Evolutionary conservation across 2,329 filamentous ascomycete genomes (phyloP).

Genomic region (Berkeleyomyces rouxiae): DNA sequence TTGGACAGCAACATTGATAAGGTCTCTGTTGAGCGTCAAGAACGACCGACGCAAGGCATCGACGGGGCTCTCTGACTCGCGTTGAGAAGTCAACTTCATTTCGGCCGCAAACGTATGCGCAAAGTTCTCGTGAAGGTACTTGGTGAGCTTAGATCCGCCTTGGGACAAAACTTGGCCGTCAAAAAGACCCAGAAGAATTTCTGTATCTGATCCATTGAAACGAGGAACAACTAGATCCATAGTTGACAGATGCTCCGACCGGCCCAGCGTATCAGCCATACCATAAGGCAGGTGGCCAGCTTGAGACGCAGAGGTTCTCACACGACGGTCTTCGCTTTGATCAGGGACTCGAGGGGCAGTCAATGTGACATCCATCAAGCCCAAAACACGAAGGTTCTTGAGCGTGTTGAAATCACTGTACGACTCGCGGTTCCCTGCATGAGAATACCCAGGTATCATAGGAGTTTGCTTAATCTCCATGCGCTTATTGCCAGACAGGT

Average conservation of each 20-base stretch:
- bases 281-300: constrained; percentile 86
- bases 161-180: constrained; percentile 81
- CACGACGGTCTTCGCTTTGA: constrained; percentile 84
- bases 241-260: constrained; percentile 85
- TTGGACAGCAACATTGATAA: constrained; percentile 70
- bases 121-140: constrained; percentile 93
- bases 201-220: constrained; percentile 76
- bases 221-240: constrained; percentile 89
- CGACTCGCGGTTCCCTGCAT: background rate
- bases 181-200: constrained; percentile 86
- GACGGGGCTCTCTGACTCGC: constrained; percentile 54
- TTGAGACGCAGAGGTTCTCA: constrained; percentile 88
- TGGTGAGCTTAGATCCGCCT: constrained; percentile 87
- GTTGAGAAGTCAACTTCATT: constrained; percentile 52
- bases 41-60: constrained; percentile 82
- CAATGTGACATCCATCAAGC: constrained; percentile 94
- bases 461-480: constrained; percentile 71
- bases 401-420: constrained; percentile 83
- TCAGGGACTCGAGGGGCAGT: constrained; percentile 91
- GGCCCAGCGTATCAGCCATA: constrained; percentile 90
- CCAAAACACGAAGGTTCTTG: constrained; percentile 68
- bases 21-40: constrained; percentile 78
- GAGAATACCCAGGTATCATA: constrained; percentile 30
- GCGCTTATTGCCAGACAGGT: constrained; percentile 90
- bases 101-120: constrained; percentile 69